Evolutionary conservation across 2,329 filamentous ascomycete genomes (phyloP).

Genomic region (Chaetomium sp.): DNA sequence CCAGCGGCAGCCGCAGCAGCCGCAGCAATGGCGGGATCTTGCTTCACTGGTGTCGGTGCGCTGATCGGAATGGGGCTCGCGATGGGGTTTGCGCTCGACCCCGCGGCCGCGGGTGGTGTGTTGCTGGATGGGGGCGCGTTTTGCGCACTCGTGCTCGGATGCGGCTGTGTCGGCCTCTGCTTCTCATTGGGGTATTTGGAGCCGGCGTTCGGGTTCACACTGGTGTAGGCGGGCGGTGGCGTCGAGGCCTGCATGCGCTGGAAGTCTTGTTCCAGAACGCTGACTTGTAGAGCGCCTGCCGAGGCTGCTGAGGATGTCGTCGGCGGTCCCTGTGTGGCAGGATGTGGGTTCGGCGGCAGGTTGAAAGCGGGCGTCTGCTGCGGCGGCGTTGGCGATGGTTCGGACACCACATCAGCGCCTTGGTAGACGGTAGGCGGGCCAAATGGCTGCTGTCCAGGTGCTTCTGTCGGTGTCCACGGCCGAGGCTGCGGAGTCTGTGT

Average conservation of each 20-base stretch:
- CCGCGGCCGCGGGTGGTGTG: background rate
- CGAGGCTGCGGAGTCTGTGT: constrained; percentile 42
- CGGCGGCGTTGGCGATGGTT: constrained; percentile 56
- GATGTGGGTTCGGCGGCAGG: constrained; percentile 37
- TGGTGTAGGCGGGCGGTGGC: constrained; percentile 93
- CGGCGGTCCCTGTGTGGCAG: constrained; percentile 27
- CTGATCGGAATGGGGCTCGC: constrained; percentile 8
- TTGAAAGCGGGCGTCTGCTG: constrained; percentile 37
- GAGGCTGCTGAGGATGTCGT: no score
- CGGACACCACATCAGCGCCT: constrained; percentile 64
- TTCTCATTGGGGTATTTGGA: constrained; percentile 79
- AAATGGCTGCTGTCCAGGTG: constrained; percentile 77
- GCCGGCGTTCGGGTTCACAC: constrained; percentile 50
- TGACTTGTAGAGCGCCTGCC: constrained; percentile 46
- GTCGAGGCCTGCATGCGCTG: constrained; percentile 75
- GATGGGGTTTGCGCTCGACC: constrained; percentile 7
- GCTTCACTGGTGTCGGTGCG: constrained; percentile 18
- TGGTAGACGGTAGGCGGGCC: constrained; percentile 90
- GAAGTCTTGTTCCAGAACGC: constrained; percentile 79
- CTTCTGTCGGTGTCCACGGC: constrained; percentile 93
- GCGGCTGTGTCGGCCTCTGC: constrained; percentile 40
- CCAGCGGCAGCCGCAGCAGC: constrained; percentile 9
- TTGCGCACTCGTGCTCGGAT: constrained; percentile 26
- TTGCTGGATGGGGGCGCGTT: constrained; percentile 3
- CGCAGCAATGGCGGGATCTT: constrained; percentile 15